Evolutionary conservation across 1,139 yeast genomes (phyloP).

Genomic region (Nakaseomyces sp.): DNA sequence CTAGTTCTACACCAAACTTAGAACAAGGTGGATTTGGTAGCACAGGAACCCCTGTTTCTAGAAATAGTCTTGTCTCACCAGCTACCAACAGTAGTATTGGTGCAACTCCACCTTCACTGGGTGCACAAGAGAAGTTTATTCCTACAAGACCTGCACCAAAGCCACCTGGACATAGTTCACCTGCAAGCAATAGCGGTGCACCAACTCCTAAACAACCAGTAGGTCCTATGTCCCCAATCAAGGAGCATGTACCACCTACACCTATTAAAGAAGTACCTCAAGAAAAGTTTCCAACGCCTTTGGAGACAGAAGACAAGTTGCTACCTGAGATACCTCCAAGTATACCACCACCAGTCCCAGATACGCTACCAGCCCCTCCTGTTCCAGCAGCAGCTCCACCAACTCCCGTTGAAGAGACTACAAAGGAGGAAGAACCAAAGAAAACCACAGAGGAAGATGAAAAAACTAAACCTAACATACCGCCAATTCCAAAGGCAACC

Average conservation of each 20-base stretch:
- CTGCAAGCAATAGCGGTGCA: background rate
- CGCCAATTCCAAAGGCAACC: slow-evolving; percentile 3
- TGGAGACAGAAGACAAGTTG: background rate
- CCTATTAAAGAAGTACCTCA: background rate
- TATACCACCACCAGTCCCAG: background rate
- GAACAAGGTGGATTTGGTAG: slow-evolving; percentile 1
- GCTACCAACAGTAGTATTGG: background rate
- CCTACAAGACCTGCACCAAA: slow-evolving; percentile 67
- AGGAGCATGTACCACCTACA: slow-evolving; percentile 1
- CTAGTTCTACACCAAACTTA: background rate
- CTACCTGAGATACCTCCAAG: background rate
- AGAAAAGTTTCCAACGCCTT: background rate
- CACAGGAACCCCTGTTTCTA: background rate
- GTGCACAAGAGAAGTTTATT: slow-evolving; percentile 33
- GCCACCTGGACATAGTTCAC: slow-evolving; percentile 31
- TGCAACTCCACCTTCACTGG: background rate
- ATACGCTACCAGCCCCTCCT: background rate
- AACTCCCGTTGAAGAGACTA: background rate
- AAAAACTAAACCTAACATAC: background rate
- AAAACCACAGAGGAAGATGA: background rate
- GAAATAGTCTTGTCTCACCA: background rate
- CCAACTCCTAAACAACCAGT: background rate
- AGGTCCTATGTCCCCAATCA: slow-evolving; percentile 2
- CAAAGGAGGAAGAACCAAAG: background rate
- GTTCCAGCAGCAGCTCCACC: background rate